phyloP scores from a whole-genome alignment of 495 filamentous ascomycete species.

The Chaetomidium leptoderma region DNA sequence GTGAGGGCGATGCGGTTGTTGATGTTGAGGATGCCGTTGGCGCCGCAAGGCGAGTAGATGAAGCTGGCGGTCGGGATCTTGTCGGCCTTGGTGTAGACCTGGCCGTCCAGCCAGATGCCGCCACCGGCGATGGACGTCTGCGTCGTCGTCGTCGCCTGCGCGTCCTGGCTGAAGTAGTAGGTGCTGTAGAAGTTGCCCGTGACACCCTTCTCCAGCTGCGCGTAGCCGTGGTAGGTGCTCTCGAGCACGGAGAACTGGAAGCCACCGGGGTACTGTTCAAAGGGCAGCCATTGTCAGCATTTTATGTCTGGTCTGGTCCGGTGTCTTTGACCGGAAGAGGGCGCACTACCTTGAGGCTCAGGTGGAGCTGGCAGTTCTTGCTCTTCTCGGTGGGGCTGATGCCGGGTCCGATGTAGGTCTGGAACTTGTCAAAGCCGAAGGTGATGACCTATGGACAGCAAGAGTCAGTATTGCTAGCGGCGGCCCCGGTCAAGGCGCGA shows the following conservation, averaged over 20 bases:
- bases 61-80: conserved; percentile 47
- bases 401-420: conserved; percentile 53
- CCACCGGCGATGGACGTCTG: conserved; percentile 46
- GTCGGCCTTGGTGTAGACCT: conserved; percentile 58
- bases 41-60: conserved; percentile 56
- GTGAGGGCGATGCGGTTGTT: conserved; percentile 56
- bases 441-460: conserved; percentile 45
- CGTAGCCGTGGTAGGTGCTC: conserved; percentile 56
- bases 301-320: too few species aligned
- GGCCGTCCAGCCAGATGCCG: conserved; percentile 41
- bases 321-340: too few species aligned
- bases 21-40: conserved; percentile 54
- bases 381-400: conserved; percentile 35
- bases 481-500: too few species aligned
- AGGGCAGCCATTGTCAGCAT: neutral
- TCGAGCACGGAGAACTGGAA: conserved; percentile 56
- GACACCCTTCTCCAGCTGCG: conserved; percentile 49
- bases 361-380: conserved; percentile 60
- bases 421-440: conserved; percentile 54
- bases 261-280: conserved; percentile 47
- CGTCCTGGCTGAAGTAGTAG: conserved; percentile 55
- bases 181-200: conserved; percentile 53
- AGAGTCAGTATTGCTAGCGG: neutral
- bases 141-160: conserved; percentile 48
- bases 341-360: conserved; percentile 42